Evolutionary conservation across 139 green algal species (phyloP).

Genomic region (Ostreobium quekettii): DNA sequence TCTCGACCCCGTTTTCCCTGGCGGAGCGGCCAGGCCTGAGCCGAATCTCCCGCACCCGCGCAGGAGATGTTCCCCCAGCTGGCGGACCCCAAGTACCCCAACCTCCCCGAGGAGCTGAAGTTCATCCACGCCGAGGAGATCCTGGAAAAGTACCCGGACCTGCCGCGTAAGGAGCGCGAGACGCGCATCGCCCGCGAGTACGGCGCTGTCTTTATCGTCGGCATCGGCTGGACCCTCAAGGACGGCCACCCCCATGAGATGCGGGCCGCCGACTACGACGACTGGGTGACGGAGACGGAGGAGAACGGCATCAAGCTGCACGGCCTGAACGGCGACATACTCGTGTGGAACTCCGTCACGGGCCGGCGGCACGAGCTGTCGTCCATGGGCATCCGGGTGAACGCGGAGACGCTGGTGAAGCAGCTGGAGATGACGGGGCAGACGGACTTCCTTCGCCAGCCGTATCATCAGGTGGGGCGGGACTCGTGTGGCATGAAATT

Average conservation of each 20-base stretch:
- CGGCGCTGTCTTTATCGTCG: constrained; percentile 13
- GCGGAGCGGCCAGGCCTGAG: too few relatives aligned
- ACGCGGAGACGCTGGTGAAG: neutral
- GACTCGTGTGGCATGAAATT: too few relatives aligned
- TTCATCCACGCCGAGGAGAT: constrained; percentile 14
- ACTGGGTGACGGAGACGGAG: neutral
- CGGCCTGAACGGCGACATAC: constrained; percentile 12
- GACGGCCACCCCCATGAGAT: constrained; percentile 5
- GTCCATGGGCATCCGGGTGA: constrained; percentile 14
- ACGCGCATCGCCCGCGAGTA: neutral
- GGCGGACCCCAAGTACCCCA: too few relatives aligned
- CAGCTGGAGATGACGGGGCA: constrained; percentile 1
- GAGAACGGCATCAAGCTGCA: neutral
- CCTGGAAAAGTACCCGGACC: neutral
- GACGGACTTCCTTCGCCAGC: neutral
- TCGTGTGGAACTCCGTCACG: constrained; percentile 7
- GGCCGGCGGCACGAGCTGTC: constrained; percentile 13
- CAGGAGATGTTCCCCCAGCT: too few relatives aligned
- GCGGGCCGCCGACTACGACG: neutral
- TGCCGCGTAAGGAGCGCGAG: neutral
- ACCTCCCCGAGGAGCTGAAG: constrained; percentile 9
- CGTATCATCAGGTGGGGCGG: constrained; percentile 1
- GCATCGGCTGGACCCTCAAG: constrained; percentile 13
- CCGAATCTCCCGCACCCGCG: too few relatives aligned
- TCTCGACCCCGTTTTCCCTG: too few relatives aligned